Evolutionary conservation across 306 rosid genomes (phyloP), one percentile per base, ranked within the genome.

Genomic region (Begonia fuchsioides): DNA sequence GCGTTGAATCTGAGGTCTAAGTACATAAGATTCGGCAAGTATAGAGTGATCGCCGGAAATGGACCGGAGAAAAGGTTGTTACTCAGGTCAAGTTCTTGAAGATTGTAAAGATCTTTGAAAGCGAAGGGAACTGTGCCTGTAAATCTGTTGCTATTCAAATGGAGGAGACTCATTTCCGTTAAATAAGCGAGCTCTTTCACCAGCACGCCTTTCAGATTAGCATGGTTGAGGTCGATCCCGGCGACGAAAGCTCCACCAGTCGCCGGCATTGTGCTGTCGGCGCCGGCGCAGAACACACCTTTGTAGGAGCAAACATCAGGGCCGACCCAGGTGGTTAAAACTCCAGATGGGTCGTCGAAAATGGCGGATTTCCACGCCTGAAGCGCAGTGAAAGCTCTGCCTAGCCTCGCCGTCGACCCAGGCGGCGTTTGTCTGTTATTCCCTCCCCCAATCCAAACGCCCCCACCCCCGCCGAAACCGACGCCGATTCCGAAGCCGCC

Each of bases 141-240:
- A 48, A 90, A 85, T 15, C 85, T 74, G 54, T 90, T 90, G 65
- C 72, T 74, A 70, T 90, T 90, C 62, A 90, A 82, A 54, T 90
- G 97, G 17, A 90, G 51, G 9, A 90, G 74, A 47, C 92, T 76
- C 68, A 85, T 64, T 41, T 79, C 94, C 13, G 68, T 59, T 68
- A 90, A 93, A 9, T 72, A 60, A 51, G 87, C 79, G 45, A 90
- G 77, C 49, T 90, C 92, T 18, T 73, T 73, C 16, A 90, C 92
- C 1, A 90, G 84, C 39, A 63, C 70, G 55, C 97, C 97, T 69
- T 64, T 46, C 47, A 90, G 94, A 67, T 81, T 75, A 44, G 92
- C 97, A 60, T 90, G 95, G 68, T 90, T 90, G 63, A 90, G 95
- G 77, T 90, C 95, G 72, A 85, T 85, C 47, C 87, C 95, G 13